Base-by-base conservation (phyloP, 768 basidiomycete genomes). In the Calocera cornea region DNA sequence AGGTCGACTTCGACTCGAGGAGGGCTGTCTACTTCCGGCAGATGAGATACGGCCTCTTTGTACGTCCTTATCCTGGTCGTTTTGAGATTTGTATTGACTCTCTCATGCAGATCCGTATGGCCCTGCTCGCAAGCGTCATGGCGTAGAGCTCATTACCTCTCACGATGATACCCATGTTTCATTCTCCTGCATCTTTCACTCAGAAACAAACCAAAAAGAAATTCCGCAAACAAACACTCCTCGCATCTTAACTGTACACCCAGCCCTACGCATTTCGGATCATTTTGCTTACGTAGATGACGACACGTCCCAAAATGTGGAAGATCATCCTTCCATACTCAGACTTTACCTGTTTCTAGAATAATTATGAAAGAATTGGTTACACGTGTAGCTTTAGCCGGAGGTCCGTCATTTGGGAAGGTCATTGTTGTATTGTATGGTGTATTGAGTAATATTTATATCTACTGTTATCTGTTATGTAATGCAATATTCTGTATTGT, bases 11-110 rank as follows among this genome's bases (percentile, higher is more conserved):
- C 72, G 95, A 98, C 76, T 89, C 86, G 7, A 85, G 90, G 33
- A 84, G 95, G 12, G 95, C 95, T 1, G 93, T 92, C 24, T 98
- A 97, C 79, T 97, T 98, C 88, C 87, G 95, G 41, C 95, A 97
- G 74, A 97, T 97, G 95, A 87, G 94, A 67, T 95, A 97, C 74
- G 95, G 95, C 54, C 88, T 97, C 69, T 98, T 93, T 75, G 94
- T 97, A 74, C 75, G 95, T 86, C 29, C 3, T 65, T 38, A 65
- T 34, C 34, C 24, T 65, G 19, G 22, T 38, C 34, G 27, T 34
- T 66, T 22, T 12, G 27, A 33, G 50, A 34, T 31, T 3, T 65
- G 29, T 17, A 27, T 19, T 36, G 44, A 22, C 17, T n/a, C 16
- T 7, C 19, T 24, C n/a, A 12, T 44, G 31, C 73, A 89, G 87